Base-by-base conservation (phyloP, 106 monocot genomes). In the Xerophyta viscosa region DNA sequence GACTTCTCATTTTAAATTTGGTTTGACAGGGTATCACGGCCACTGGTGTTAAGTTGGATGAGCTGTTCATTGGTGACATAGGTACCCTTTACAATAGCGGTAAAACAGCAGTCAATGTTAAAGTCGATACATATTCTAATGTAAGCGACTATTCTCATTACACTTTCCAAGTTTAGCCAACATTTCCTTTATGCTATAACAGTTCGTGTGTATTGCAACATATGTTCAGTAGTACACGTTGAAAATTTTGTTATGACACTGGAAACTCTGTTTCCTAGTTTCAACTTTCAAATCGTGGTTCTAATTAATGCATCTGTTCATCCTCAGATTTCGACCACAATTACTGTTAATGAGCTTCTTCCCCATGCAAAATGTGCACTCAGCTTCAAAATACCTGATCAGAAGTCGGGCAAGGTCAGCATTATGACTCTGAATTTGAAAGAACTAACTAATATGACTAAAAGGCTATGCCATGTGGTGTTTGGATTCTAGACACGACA, bases 311-410 rank as follows among this genome's bases (percentile, higher is more conserved):
- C 11, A 11, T 11, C 24, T 0, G 0, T 20, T 48, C 21, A 20
- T 54, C 24, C 41, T 13, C 65, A 87, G 87, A 71, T 87, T 19
- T 71, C 82, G 55, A 68, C 82, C 50, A 82, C 77, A 49, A 23
- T 87, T 58, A 63, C 71, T 45, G 56, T 71, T 14, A 59, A 71
- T 66, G 82, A 82, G 45, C 14, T 76, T 54, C 18, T 82, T 15
- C 19, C 52, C 33, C 77, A 82, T 56, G 60, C 60, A 51, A 87
- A 69, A 68, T 47, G 77, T 51, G 55, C 78, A 49, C 63, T 87
- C 27, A 75, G 64, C 54, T 87, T 87, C 57, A 82, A 66, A 46
- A 62, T 82, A 17, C 87, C 82, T 57, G 87, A 87, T 67, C 82
- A 87, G 11, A 82, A 78, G 45, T 82, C 78, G 50, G 67, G 87